Evolutionary conservation across 2,329 filamentous ascomycete genomes (phyloP).

Genomic region (Septoria linicola): DNA sequence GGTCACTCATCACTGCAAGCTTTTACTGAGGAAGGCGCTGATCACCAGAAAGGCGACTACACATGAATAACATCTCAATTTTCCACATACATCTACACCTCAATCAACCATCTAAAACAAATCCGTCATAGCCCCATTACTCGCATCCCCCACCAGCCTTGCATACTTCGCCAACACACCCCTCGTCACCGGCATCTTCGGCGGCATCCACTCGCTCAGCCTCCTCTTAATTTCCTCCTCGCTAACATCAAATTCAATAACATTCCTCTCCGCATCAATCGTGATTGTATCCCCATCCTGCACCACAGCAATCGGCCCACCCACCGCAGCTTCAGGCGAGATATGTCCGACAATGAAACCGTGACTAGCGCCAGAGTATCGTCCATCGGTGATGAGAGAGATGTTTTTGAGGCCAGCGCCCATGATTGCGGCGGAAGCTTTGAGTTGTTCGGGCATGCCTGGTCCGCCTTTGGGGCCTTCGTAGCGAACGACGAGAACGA

Average conservation of each 20-base stretch:
- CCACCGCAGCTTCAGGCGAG: slow-evolving; percentile 82
- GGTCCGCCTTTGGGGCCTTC: slow-evolving; percentile 92
- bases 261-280: slow-evolving; percentile 79
- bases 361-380: slow-evolving; percentile 84
- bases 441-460: slow-evolving; percentile 94
- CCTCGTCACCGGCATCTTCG: slow-evolving; percentile 70
- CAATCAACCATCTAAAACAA: slow-evolving; percentile 46
- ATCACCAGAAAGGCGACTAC: too few species aligned
- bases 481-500: slow-evolving; percentile 88
- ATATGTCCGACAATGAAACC: slow-evolving; percentile 95
- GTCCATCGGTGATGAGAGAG: slow-evolving; percentile 86
- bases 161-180: slow-evolving; percentile 91
- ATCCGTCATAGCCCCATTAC: slow-evolving; percentile 87
- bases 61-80: too few species aligned
- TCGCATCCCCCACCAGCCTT: slow-evolving; percentile 82
- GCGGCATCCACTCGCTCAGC: slow-evolving; percentile 66
- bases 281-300: slow-evolving; percentile 76
- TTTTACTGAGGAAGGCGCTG: too few species aligned
- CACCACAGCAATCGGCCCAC: slow-evolving; percentile 84
- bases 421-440: slow-evolving; percentile 86
- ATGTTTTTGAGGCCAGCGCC: slow-evolving; percentile 84
- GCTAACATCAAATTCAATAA: slow-evolving; percentile 67
- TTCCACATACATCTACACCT: not conserved
- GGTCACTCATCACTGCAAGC: too few species aligned
- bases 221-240: slow-evolving; percentile 69